Conservation (phyloP, 495 filamentous ascomycete species). For the Penicillium flavigenum region DNA sequence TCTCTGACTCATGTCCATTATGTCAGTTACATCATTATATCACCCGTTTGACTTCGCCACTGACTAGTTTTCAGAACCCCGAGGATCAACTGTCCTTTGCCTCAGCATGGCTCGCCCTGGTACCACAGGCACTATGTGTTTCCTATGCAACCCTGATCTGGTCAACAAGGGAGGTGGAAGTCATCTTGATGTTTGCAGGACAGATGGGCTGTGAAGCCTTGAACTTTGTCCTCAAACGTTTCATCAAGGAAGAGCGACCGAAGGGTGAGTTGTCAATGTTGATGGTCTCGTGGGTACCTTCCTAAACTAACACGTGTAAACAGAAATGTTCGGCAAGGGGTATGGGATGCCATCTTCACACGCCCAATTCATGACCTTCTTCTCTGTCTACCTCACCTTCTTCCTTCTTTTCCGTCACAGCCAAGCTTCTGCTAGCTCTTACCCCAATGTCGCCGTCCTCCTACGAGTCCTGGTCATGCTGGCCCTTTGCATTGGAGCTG, state of each 20-base stretch:
- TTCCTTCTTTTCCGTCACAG: constrained; percentile 79
- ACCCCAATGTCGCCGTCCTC: constrained; percentile 51
- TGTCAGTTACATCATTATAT: constrained; percentile 47
- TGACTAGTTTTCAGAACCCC: constrained; percentile 69
- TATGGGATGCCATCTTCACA: constrained; percentile 99
- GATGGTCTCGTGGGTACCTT: not conserved
- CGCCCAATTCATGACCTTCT: constrained; percentile 90
- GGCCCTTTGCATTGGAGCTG: constrained; percentile 59
- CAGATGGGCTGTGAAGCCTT: constrained; percentile 92
- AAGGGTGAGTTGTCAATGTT: constrained; percentile 49
- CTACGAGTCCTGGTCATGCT: constrained; percentile 58
- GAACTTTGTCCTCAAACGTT: constrained; percentile 85
- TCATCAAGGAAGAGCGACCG: constrained; percentile 89
- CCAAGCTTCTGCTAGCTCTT: constrained; percentile 50
- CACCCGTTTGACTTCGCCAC: not conserved
- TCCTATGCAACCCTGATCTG: constrained; percentile 86
- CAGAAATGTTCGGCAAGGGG: constrained; percentile 83
- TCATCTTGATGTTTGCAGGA: constrained; percentile 84
- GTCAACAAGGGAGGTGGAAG: constrained; percentile 86
- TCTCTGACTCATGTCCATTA: constrained; percentile 97
- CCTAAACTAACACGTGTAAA: constrained; percentile 1
- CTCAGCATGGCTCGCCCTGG: constrained; percentile 89
- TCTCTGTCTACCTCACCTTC: constrained; percentile 75
- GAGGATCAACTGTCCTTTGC: constrained; percentile 78
- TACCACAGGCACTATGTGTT: constrained; percentile 87